phyloP scores from a whole-genome alignment of 2,329 filamentous ascomycete species.

The Xylaria sp. region DNA sequence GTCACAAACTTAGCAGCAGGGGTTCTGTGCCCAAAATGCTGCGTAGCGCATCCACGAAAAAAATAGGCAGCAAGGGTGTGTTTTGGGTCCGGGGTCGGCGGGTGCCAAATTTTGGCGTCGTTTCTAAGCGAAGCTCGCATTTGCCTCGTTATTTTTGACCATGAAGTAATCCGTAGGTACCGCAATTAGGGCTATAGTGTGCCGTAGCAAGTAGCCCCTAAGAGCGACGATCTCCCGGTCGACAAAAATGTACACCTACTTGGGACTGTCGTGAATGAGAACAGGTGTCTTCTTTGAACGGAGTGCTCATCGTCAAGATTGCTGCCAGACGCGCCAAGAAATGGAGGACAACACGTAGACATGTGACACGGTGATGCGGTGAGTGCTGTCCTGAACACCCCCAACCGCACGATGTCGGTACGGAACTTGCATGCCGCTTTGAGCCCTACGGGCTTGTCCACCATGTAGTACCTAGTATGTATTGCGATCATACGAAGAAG shows the following conservation, averaged over 20 bases:
- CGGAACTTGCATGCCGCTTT: constrained; percentile 4
- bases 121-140: background rate
- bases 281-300: no score
- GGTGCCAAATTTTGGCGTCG: no score
- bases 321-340: background rate
- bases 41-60: background rate
- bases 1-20: constrained; percentile 16
- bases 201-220: no score
- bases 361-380: background rate
- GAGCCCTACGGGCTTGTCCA: constrained; percentile 1
- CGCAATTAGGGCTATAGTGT: no score
- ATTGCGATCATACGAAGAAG: background rate
- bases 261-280: no score
- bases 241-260: no score
- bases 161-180: no score
- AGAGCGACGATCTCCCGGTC: no score
- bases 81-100: no score
- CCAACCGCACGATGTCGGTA: background rate
- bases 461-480: background rate
- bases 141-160: background rate
- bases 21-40: constrained; percentile 3
- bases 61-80: no score
- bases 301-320: background rate
- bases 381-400: background rate
- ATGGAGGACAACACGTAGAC: background rate